These are phyloP conservation scores for Arctostaphylos glauca DNA, from an alignment of 148 eudicot species.

Conservation along the genomic window DNA sequence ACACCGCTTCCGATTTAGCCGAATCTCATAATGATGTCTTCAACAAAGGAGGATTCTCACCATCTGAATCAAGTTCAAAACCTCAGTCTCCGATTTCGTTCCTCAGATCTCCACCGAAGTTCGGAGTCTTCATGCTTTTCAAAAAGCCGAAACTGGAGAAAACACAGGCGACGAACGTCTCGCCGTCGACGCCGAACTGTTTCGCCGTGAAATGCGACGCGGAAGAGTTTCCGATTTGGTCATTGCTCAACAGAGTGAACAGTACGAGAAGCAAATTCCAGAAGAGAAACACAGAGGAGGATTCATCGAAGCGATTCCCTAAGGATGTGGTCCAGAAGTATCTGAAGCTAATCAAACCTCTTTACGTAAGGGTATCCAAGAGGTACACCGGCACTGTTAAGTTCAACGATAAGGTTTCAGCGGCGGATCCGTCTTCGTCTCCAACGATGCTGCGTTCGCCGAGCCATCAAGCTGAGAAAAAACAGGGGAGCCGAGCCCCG, in stretches of 20 bases:
- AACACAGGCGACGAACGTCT: not conserved
- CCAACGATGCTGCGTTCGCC: constrained; percentile 23
- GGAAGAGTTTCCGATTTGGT: not conserved
- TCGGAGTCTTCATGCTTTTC: not conserved
- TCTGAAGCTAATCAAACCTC: constrained; percentile 45
- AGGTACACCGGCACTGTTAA: constrained; percentile 16
- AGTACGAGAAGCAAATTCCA: not conserved
- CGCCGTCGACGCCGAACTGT: not conserved
- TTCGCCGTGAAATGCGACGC: constrained; percentile 4
- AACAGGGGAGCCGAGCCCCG: constrained; percentile 17
- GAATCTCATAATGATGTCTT: not conserved
- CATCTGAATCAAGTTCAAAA: not conserved
- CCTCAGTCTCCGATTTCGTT: constrained; percentile 1
- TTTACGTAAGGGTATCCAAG: constrained; percentile 32
- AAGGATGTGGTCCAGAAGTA: constrained; percentile 39
- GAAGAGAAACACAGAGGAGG: not conserved
- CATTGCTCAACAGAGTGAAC: not conserved
- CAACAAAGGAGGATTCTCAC: not conserved
- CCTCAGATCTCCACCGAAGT: not conserved
- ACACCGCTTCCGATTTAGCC: not conserved
- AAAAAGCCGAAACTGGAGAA: not conserved
- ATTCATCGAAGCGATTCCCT: not conserved
- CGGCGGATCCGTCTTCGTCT: constrained; percentile 22
- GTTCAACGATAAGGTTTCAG: not conserved
- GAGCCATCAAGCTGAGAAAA: constrained; percentile 10